Evolutionary conservation across 805 yeast genomes (phyloP), one percentile per base, ranked within the genome.

Genomic region (Metschnikowia colocasiae): DNA sequence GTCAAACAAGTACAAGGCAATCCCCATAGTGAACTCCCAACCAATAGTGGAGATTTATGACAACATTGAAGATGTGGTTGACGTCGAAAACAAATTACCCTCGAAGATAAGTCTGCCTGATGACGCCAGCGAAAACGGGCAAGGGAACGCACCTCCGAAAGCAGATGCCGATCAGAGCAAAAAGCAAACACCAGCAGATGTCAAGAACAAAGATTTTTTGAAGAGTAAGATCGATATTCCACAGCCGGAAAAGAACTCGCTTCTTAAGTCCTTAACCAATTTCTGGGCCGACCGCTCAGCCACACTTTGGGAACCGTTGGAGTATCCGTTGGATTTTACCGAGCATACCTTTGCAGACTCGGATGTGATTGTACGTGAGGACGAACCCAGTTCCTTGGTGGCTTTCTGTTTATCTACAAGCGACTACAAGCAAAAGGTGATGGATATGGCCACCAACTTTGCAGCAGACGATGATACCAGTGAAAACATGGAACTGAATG

Each of bases 221-320:
- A 42, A 50, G 45, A 29, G 47, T 23, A 55, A 54, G 25, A 38
- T 60, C 9, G 71, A 68, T 10, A 57, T 70, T 31, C 70, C 73
- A 0, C 75, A 69, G 42, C 75, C 75, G 5, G 97, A 91, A 59
- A 80, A 81, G 54, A 79, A 83, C 19, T 84, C 97, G 0, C 65
- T 94, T 30, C 78, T 94, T 69, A 88, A 87, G 57, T 82, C 95
- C 0, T 70, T 95, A 47, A 80, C 95, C 0, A 88, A 83, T 57
- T 94, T 94, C 65, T 94, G 98, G 98, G 97, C 97, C 1, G 98
- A 94, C 66, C 73, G 99, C 58, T 87, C 98, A 1, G 94, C 97
- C 0, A 85, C 95, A 1, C 75, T 94, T 18, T 95, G 98, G 98
- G 90, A 87, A 54, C 95, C 97, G 0, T 71, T 94, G 29, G 84